Conservation (phyloP, 2,329 filamentous ascomycete species). For the Aspergillus fumigatus region DNA sequence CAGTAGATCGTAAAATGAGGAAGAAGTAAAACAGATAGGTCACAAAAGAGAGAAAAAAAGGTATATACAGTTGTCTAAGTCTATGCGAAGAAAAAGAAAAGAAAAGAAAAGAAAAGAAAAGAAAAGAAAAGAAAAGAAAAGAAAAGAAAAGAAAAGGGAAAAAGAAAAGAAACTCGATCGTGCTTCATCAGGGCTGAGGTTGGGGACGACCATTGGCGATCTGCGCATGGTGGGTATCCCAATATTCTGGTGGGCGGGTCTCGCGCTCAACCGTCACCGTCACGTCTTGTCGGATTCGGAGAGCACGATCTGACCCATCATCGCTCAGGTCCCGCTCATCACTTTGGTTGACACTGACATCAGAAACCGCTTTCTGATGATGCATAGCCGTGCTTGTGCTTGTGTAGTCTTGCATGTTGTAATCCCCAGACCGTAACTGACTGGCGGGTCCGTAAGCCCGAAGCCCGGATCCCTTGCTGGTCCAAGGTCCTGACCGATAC, state of each 20-base stretch:
- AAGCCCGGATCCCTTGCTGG: conserved; percentile 23
- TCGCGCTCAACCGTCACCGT: conserved; percentile 27
- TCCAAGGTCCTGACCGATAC: conserved; percentile 31
- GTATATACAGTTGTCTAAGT: neutral
- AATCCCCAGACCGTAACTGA: conserved; percentile 25
- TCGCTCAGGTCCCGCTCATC: conserved; percentile 31
- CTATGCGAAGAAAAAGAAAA: neutral
- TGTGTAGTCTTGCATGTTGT: conserved; percentile 26
- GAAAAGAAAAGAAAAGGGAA: too few species aligned
- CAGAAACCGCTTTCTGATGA: conserved; percentile 26
- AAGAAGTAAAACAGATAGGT: neutral
- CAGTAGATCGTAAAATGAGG: neutral
- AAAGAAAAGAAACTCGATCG: conserved; percentile 1
- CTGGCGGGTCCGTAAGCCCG: conserved; percentile 26
- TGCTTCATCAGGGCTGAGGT: conserved; percentile 6
- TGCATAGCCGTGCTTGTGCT: conserved; percentile 20
- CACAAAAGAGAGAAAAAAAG: neutral
- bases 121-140: too few species aligned
- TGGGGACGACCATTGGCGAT: neutral
- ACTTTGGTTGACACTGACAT: conserved; percentile 22
- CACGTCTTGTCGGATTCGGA: conserved; percentile 38
- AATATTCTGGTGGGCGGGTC: conserved; percentile 10
- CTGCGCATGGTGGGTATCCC: conserved; percentile 1
- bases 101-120: too few species aligned
- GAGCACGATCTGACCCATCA: conserved; percentile 33